Conservation (phyloP, 257 asterid species). For the Lithospermum erythrorhizon region DNA sequence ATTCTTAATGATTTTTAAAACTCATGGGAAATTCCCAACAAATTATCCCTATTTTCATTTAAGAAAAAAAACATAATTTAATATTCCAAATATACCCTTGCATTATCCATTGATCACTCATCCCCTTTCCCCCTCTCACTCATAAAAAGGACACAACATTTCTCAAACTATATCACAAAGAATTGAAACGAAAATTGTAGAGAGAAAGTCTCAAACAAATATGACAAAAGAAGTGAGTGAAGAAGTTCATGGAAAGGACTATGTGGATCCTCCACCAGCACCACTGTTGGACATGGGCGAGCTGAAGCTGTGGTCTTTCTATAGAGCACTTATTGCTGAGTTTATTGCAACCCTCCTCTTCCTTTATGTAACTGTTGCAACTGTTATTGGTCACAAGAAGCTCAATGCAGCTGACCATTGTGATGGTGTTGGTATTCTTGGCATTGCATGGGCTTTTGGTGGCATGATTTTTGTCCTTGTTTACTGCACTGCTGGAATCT, state of each 20-base stretch:
- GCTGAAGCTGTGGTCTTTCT: conserved; percentile 62
- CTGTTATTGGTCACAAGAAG: conserved; percentile 74
- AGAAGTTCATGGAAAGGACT: conserved; percentile 52
- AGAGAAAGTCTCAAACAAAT: neutral
- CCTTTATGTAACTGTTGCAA: conserved; percentile 57
- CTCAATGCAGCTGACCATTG: conserved; percentile 45
- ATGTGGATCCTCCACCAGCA: conserved; percentile 79
- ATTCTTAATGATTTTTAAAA: no score
- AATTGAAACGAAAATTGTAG: neutral
- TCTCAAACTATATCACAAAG: neutral
- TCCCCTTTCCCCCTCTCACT: neutral
- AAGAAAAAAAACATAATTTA: no score
- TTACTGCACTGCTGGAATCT: conserved; percentile 89
- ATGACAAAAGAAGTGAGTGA: conserved; percentile 78
- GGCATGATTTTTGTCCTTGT: conserved; percentile 82
- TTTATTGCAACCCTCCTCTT: conserved; percentile 72
- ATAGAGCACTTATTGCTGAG: conserved; percentile 75
- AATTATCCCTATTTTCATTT: no score
- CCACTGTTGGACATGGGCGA: conserved; percentile 54
- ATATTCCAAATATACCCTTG: no score
- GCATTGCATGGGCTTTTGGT: conserved; percentile 86
- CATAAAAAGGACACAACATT: conserved; percentile 8
- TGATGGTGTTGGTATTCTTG: conserved; percentile 76
- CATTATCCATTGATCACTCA: conserved; percentile 31
- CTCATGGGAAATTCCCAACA: no score